Percentiles rank a stretch among this genome's conserved stretches.
These are phyloP conservation scores for Cystoisospora suis DNA, from an alignment of 169 alveolate species.

Conservation along the genomic window DNA sequence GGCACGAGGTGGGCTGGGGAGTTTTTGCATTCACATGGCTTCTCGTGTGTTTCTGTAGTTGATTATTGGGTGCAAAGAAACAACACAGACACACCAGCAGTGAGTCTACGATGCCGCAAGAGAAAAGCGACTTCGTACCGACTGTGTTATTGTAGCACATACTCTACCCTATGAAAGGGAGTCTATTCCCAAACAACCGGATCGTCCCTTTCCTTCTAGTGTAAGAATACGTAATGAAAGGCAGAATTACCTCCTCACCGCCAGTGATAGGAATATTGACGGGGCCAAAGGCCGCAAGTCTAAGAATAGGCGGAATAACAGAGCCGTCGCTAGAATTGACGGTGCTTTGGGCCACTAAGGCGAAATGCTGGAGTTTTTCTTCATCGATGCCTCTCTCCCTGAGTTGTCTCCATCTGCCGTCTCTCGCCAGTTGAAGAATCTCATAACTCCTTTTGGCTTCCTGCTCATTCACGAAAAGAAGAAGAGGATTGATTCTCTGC, in stretches of 20 bases:
- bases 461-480: slow-evolving; percentile 1
- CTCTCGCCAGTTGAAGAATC: background rate
- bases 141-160: too few species aligned
- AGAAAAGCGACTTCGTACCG: too few species aligned
- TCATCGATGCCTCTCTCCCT: background rate
- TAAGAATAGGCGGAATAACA: slow-evolving; percentile 8
- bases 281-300: slow-evolving; percentile 61
- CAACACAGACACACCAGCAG: too few species aligned
- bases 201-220: too few species aligned
- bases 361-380: background rate
- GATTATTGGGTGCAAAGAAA: too few species aligned
- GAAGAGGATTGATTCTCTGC: slow-evolving; percentile 37
- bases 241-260: slow-evolving; percentile 36
- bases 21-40: too few species aligned
- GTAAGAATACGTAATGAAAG: too few species aligned
- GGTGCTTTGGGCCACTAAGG: slow-evolving; percentile 8
- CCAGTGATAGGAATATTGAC: slow-evolving; percentile 63
- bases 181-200: too few species aligned
- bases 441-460: slow-evolving; percentile 10
- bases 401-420: slow-evolving; percentile 13
- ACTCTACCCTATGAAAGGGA: too few species aligned
- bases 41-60: too few species aligned
- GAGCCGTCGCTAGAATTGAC: slow-evolving; percentile 42
- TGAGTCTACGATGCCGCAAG: too few species aligned
- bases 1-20: too few species aligned